Base-by-base conservation (phyloP, 805 yeast genomes). In the Maudiozyma saulgeensis region DNA sequence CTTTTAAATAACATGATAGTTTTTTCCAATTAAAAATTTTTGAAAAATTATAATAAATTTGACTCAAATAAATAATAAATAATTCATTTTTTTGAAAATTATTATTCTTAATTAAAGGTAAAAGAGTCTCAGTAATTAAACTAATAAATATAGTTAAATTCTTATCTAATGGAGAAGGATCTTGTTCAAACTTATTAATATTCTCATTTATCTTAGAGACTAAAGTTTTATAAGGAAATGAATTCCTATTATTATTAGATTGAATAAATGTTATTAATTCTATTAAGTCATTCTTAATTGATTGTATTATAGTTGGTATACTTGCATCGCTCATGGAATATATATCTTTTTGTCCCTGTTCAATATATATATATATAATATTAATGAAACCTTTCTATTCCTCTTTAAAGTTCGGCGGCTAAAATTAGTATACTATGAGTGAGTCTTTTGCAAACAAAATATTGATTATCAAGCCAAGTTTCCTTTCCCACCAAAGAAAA, bases 1-100 rank as follows among this genome's bases (percentile, higher is more conserved):
- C 79, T 2, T 81, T 72, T 45, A 87, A 72, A 63, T 77, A 78
- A 50, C 74, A 74, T n/a, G 78, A 66, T 3, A 84, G 69, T 13
- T 74, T 69, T 63, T 85, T 86, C 54, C 78, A 68, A 0, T 87
- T 85, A 40, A 91, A 68, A 7, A 87, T 74, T 58, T 84, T 87
- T 25, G 81, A 68, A 18, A 88, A 64, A 7, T 69, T 70, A 63
- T 88, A 89, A 45, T 83, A 70, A 0, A 80, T 60, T 34, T 53
- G 35, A 51, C 44, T 43, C 16, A 43, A 11, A 9, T 16, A 6
- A 6, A 43, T 32, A 31, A 32, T 12, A 11, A 37, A 26, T 37
- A 21, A 13, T 41, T 26, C 15, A 23, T 3, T 5, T 6, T n/a
- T 5, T 25, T 32, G 7, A 6, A 15, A 34, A 25, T n/a, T n/a